A percentile compares a stretch with the other conserved stretches of the same genome.
Evolutionary conservation across 164 flowering plant species (phyloP).

Genomic region (Sedum album): DNA sequence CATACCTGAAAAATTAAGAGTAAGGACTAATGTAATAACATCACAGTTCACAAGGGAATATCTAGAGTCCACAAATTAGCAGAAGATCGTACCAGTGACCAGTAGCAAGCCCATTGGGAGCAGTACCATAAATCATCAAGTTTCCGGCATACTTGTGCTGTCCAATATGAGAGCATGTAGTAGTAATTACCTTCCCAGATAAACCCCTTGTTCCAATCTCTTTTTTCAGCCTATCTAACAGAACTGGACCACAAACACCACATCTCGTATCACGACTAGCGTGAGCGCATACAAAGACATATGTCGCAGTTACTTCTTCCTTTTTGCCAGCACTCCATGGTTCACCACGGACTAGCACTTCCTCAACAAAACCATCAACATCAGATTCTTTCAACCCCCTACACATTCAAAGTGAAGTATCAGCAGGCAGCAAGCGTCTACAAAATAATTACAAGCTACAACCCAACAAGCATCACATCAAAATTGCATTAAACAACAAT

Average conservation of each 20-base stretch:
- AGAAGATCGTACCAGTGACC: slow-evolving; percentile 66
- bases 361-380: slow-evolving; percentile 72
- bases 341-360: slow-evolving; percentile 60
- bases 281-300: slow-evolving; percentile 85
- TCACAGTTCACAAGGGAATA: background rate
- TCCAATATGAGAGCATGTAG: slow-evolving; percentile 84
- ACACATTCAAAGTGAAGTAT: background rate
- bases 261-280: slow-evolving; percentile 81
- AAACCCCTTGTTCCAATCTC: slow-evolving; percentile 55
- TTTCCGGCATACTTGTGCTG: slow-evolving; percentile 99
- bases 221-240: slow-evolving; percentile 58
- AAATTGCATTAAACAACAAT: no score
- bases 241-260: slow-evolving; percentile 92
- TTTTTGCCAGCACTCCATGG: slow-evolving; percentile 51
- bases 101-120: slow-evolving; percentile 42
- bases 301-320: slow-evolving; percentile 53
- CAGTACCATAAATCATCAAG: slow-evolving; percentile 57
- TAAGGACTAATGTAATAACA: background rate
- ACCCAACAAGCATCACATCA: background rate
- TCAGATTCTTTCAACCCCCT: slow-evolving; percentile 66
- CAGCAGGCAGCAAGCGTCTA: background rate
- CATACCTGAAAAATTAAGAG: background rate
- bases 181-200: slow-evolving; percentile 50
- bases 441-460: background rate
- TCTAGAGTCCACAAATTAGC: background rate